Percentiles rank a stretch among this genome's conserved stretches.
These are phyloP conservation scores for Purshia tridentata DNA, from an alignment of 306 rosid species.

Conservation along the genomic window DNA sequence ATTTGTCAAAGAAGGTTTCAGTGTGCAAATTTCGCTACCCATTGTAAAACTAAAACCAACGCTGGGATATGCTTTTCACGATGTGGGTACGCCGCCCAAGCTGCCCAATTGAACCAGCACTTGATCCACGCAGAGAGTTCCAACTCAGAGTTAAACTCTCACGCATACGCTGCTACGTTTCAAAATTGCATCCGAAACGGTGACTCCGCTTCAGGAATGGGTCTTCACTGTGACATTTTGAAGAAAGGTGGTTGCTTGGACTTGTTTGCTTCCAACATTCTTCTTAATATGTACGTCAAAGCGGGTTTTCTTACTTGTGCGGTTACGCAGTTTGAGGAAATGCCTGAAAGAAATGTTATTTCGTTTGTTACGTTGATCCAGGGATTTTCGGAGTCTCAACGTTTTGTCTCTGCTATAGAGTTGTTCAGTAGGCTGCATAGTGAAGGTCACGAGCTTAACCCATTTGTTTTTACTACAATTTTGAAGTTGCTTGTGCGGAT, in stretches of 20 bases:
- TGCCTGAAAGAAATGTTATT: conserved; percentile 37
- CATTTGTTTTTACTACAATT: conserved; percentile 41
- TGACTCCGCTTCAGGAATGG: conserved; percentile 21
- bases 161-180: conserved; percentile 34
- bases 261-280: conserved; percentile 43
- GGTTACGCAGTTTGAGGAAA: conserved; percentile 41
- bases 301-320: conserved; percentile 28
- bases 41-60: conserved; percentile 9
- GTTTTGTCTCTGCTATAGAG: conserved; percentile 29
- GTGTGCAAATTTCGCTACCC: conserved; percentile 3
- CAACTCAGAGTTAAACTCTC: conserved; percentile 34
- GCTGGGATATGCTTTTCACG: background rate
- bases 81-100: conserved; percentile 22
- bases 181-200: conserved; percentile 35
- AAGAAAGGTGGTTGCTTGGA: conserved; percentile 46
- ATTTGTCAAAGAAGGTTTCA: conserved; percentile 13
- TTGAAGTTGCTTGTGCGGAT: conserved; percentile 45
- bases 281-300: conserved; percentile 38
- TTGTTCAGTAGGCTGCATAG: conserved; percentile 41
- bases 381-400: conserved; percentile 27
- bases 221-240: conserved; percentile 38
- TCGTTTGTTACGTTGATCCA: conserved; percentile 54
- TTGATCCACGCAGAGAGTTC: conserved; percentile 17
- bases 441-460: conserved; percentile 49
- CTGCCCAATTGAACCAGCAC: conserved; percentile 11